Conservation (phyloP, 225 moss, liverwort and hornwort genomes). For the Marchantia paleacea region DNA sequence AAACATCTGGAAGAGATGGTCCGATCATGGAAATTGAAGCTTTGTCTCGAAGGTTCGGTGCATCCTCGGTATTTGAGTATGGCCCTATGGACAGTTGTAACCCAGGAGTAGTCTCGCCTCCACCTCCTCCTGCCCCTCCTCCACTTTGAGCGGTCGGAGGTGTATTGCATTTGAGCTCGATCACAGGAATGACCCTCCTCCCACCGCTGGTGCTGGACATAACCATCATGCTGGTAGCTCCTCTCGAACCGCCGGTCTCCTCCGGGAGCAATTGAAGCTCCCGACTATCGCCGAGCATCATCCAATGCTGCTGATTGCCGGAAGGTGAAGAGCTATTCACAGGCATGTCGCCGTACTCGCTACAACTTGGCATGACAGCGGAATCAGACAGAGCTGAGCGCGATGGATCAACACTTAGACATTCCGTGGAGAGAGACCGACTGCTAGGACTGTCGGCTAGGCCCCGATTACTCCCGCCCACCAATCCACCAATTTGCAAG, state of each 20-base stretch:
- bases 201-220: neutral
- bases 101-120: slow-evolving; percentile 28
- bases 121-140: neutral
- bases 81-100: slow-evolving; percentile 58
- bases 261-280: slow-evolving; percentile 28
- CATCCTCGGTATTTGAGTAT: slow-evolving; percentile 17
- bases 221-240: neutral
- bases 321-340: slow-evolving; percentile 15
- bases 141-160: neutral
- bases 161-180: slow-evolving; percentile 6
- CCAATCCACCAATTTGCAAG: slow-evolving; percentile 1
- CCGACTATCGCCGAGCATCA: slow-evolving; percentile 13
- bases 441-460: slow-evolving; percentile 16
- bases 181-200: slow-evolving; percentile 8
- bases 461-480: slow-evolving; percentile 18
- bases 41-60: neutral
- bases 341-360: slow-evolving; percentile 12
- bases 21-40: slow-evolving; percentile 9
- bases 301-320: slow-evolving; percentile 3
- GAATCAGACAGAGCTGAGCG: slow-evolving; percentile 23
- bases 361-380: slow-evolving; percentile 1
- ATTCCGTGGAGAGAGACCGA: slow-evolving; percentile 16
- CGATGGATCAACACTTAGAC: slow-evolving; percentile 16
- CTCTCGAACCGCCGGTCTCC: slow-evolving; percentile 1
- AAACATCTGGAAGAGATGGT: slow-evolving; percentile 24